These are phyloP conservation scores for Grosmannia clavigera DNA, from an alignment of 2,329 filamentous ascomycete species.

Conservation along the genomic window DNA sequence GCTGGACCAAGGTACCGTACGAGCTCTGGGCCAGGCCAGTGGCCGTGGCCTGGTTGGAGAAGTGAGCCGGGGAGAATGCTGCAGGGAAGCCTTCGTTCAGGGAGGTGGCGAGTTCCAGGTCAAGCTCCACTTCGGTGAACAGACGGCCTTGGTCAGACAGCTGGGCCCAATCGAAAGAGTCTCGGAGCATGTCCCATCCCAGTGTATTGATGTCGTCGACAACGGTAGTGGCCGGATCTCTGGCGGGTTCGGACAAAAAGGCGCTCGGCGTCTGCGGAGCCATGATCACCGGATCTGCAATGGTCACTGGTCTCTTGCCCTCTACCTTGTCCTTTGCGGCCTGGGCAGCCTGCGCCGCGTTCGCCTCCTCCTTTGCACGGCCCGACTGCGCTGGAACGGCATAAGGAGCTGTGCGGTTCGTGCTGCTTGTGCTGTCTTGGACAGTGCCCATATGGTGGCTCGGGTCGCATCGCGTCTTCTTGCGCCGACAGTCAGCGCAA, in stretches of 20 bases:
- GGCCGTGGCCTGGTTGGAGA: background rate
- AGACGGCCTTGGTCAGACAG: conserved; percentile 1
- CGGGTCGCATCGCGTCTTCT: conserved; percentile 52
- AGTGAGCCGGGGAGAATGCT: background rate
- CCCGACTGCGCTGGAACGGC: conserved; percentile 3
- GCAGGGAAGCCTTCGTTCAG: background rate
- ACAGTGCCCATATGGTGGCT: conserved; percentile 37
- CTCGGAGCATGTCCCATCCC: conserved; percentile 1
- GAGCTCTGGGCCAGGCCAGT: background rate
- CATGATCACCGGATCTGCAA: conserved; percentile 1
- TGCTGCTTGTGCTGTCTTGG: background rate
- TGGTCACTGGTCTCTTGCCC: conserved; percentile 6
- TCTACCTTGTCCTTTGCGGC: conserved; percentile 6
- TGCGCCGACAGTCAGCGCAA: conserved; percentile 48
- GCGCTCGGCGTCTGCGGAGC: background rate
- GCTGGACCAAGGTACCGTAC: background rate
- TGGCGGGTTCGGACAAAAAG: background rate
- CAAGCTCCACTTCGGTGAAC: conserved; percentile 6
- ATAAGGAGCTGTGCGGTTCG: conserved; percentile 8
- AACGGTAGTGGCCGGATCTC: background rate
- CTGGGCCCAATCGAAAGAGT: conserved; percentile 9
- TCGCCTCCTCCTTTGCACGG: conserved; percentile 5
- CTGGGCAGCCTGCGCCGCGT: conserved; percentile 4
- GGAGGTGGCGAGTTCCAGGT: conserved; percentile 2
- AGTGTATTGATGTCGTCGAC: background rate